Percentiles rank a stretch among this genome's conserved stretches.
Conservation (phyloP, 1,139 yeast species). For the Geotrichum candidum region DNA sequence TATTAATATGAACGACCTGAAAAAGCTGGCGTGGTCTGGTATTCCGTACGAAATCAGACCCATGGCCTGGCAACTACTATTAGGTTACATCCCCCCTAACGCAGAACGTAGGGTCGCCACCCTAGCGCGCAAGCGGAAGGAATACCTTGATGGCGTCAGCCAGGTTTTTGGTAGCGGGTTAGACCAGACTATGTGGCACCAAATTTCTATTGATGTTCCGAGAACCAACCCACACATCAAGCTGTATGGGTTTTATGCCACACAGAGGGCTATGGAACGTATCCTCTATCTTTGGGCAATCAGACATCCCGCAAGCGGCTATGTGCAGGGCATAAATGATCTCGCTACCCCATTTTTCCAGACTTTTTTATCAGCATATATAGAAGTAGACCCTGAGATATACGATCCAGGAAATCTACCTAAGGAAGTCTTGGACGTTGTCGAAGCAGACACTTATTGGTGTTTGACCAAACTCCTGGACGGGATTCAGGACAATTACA, state of each 20-base stretch:
- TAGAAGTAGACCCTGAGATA: constrained; percentile 43
- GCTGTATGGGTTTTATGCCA: constrained; percentile 60
- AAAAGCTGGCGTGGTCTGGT: constrained; percentile 90
- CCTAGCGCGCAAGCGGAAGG: constrained; percentile 73
- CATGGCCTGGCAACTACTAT: constrained; percentile 77
- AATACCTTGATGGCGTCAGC: constrained; percentile 66
- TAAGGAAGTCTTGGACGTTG: constrained; percentile 46
- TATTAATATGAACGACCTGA: constrained; percentile 60
- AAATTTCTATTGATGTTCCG: constrained; percentile 90
- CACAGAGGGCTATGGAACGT: constrained; percentile 71
- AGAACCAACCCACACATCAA: constrained; percentile 84
- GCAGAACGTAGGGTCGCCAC: constrained; percentile 66
- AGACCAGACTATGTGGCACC: constrained; percentile 89
- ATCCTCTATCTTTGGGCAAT: constrained; percentile 92
- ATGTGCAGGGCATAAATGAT: constrained; percentile 98
- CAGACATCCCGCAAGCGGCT: constrained; percentile 96
- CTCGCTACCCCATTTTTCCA: constrained; percentile 91
- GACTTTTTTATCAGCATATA: constrained; percentile 69
- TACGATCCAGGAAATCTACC: constrained; percentile 64
- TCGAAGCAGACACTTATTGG: constrained; percentile 97
- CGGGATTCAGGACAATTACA: constrained; percentile 92
- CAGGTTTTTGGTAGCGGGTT: constrained; percentile 53
- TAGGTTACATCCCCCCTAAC: constrained; percentile 88
- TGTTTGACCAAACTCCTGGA: constrained; percentile 84
- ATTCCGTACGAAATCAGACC: constrained; percentile 80